Base-by-base conservation (phyloP, 2,329 filamentous ascomycete genomes). In the Fusarium buharicum region DNA sequence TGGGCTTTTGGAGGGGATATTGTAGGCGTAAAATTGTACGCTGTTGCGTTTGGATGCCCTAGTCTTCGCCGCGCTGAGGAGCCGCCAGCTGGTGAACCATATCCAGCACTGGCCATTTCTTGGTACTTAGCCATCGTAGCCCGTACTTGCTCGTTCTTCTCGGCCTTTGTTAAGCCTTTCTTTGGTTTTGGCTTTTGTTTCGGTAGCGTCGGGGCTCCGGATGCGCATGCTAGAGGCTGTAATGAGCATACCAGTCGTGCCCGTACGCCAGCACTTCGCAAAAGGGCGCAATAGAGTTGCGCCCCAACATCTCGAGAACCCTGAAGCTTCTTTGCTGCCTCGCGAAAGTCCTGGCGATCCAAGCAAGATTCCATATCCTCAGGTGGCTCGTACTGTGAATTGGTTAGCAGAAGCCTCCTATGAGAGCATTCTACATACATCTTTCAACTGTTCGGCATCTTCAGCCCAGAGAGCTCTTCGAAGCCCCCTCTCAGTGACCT, bases 281-380 rank as follows among this genome's bases (percentile, higher is more conserved):
- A 81, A 28, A 98, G 76, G 3, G 93, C 90, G 74, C 95, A 98
- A 70, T 96, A 97, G 0, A 99, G 75, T 73, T 98, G 93, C 2
- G 92, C 91, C 1, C 93, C 95, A 10, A 96, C 82, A 74, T 99
- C 95, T 63, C 93, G 86, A 9, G 94, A 98, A 1, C 94, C 96
- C 63, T 87, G 81, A 16, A 96, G 76, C 6, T 78, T 84, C 57
- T 80, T 83, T 1, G 93, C 92, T 27, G 90, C 88, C 33, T 82
- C 81, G 4, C 84, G 81, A 68, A 98, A 98, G 63, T 96, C 92
- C 1, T 82, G 77, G 55, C 84, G 88, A 24, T 92, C 90, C 44
- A 90, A 76, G 17, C 87, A 84, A 1, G 86, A 81, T 69, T 96
- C 92, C 45, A 86, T 78, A 52, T 91, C 85, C 9, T 82, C 80